Evolutionary conservation across 2,329 filamentous ascomycete species (phyloP).

Genomic region (Ophiocordyceps camponoti-rufipedis): DNA sequence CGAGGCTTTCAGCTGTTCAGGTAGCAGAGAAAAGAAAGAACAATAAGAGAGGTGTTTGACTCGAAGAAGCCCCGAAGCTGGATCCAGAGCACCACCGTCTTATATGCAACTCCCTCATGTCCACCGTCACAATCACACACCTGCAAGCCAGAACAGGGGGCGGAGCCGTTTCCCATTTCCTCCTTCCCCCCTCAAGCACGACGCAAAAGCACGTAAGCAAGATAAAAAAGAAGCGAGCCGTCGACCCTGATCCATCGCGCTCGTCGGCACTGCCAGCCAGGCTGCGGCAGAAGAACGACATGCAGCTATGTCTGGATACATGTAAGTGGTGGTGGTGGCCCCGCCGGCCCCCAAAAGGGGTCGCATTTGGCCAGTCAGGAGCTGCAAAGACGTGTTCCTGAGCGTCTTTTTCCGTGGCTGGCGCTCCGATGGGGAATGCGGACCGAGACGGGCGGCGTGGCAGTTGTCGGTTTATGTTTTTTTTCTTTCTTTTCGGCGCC

Average conservation of each 20-base stretch:
- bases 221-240: not conserved
- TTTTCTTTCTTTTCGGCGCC: not conserved
- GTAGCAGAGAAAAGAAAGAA: too few species aligned
- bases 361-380: too few species aligned
- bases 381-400: too few species aligned
- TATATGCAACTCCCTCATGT: too few species aligned
- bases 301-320: not conserved
- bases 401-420: not conserved
- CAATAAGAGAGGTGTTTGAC: too few species aligned
- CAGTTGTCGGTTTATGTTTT: too few species aligned
- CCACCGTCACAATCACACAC: too few species aligned
- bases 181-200: not conserved
- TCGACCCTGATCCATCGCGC: not conserved
- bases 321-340: not conserved
- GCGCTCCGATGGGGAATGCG: not conserved
- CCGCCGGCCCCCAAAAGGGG: not conserved
- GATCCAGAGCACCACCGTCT: too few species aligned
- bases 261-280: not conserved
- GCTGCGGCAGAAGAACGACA: too few species aligned
- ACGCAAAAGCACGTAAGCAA: not conserved
- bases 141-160: not conserved
- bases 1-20: too few species aligned
- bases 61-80: too few species aligned
- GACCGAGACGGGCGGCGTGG: not conserved
- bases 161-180: not conserved